Evolutionary conservation across 768 basidiomycete species (phyloP).

Genomic region (Lactarius sp.): DNA sequence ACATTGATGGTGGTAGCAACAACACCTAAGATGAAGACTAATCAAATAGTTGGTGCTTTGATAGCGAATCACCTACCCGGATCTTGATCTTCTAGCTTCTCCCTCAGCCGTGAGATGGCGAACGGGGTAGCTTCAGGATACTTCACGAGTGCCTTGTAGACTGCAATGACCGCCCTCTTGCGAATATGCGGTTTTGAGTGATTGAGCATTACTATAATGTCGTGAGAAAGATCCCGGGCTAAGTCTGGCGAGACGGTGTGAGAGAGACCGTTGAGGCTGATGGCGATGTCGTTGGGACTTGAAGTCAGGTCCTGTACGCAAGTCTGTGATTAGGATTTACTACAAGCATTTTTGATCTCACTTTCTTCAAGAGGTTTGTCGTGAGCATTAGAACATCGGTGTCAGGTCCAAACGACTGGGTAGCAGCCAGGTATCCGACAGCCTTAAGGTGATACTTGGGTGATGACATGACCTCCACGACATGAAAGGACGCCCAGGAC

Average conservation of each 20-base stretch:
- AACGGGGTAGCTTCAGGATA: constrained; percentile 74
- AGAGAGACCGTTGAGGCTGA: constrained; percentile 77
- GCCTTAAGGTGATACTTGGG: constrained; percentile 87
- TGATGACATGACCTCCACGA: constrained; percentile 98
- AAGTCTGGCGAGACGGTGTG: constrained; percentile 83
- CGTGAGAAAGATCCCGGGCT: constrained; percentile 84
- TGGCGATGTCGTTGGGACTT: constrained; percentile 65
- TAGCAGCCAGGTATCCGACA: constrained; percentile 91
- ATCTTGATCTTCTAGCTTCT: constrained; percentile 77
- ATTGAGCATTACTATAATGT: constrained; percentile 80
- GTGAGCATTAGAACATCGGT: constrained; percentile 98
- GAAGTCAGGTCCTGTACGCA: constrained; percentile 71
- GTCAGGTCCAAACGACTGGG: constrained; percentile 86
- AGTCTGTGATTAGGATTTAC: constrained; percentile 23
- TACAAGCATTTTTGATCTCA: constrained; percentile 32
- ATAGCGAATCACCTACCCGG: constrained; percentile 42
- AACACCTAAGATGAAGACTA: constrained; percentile 55
- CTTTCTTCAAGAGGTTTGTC: constrained; percentile 94
- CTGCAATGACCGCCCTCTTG: constrained; percentile 80
- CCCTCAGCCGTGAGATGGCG: constrained; percentile 65
- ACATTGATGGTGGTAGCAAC: constrained; percentile 94
- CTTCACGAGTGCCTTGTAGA: constrained; percentile 75
- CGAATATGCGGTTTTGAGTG: constrained; percentile 87
- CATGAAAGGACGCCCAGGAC: constrained; percentile 94
- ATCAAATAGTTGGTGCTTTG: background rate